Conservation (phyloP, 1,284 basidiomycete genomes). For the Inonotus hispidus region DNA sequence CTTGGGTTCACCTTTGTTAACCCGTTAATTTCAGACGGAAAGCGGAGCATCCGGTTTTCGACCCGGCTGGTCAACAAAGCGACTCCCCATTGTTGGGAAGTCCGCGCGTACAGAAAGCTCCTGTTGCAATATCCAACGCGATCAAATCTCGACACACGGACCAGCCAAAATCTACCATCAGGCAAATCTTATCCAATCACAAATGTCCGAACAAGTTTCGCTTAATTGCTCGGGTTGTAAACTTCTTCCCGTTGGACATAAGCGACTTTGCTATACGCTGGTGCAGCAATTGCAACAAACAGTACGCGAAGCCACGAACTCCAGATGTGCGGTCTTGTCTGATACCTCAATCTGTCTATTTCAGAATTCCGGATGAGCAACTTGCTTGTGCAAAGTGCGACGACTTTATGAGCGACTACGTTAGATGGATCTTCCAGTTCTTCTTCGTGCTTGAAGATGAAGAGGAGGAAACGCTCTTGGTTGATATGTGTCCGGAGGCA, state of each 20-base stretch:
- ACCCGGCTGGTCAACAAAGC: not conserved
- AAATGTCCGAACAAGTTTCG: conserved; percentile 37
- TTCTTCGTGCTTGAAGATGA: conserved; percentile 48
- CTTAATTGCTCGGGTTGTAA: conserved; percentile 45
- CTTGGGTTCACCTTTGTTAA: not conserved
- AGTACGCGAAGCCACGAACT: conserved; percentile 30
- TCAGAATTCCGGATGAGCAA: conserved; percentile 39
- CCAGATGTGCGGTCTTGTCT: not conserved
- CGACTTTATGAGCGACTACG: conserved; percentile 44
- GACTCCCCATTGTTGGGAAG: not conserved
- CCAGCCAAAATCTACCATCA: conserved; percentile 30
- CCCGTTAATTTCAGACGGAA: conserved; percentile 25
- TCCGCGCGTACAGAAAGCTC: not conserved
- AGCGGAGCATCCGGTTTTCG: conserved; percentile 17
- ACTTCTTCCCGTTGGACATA: conserved; percentile 50
- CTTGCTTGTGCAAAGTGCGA: conserved; percentile 46
- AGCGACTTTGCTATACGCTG: conserved; percentile 40
- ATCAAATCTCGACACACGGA: conserved; percentile 9
- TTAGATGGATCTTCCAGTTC: conserved; percentile 42
- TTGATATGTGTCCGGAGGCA: conserved; percentile 40
- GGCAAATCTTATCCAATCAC: conserved; percentile 32
- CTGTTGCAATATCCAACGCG: not conserved
- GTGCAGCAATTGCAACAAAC: conserved; percentile 47
- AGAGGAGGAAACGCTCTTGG: conserved; percentile 33
- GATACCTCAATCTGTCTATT: not conserved